These are phyloP conservation scores for Xylaria multiplex DNA, from an alignment of 2,329 filamentous ascomycete genomes.

Conservation along the genomic window DNA sequence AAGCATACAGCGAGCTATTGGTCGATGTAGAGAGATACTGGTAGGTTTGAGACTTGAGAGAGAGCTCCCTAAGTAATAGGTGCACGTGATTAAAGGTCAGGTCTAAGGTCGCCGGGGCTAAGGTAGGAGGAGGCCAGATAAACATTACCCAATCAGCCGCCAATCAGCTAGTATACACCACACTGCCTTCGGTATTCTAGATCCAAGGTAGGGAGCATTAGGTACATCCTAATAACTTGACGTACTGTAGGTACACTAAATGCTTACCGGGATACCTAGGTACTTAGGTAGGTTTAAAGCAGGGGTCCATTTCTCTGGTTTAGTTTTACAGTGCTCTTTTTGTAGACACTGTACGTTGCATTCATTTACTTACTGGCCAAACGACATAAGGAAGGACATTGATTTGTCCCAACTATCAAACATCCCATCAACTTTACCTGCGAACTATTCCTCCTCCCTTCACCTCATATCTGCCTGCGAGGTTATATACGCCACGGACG, in stretches of 20 bases:
- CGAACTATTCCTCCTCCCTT: not conserved
- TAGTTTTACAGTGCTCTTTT: slow-evolving; percentile 6
- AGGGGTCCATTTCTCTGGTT: not conserved
- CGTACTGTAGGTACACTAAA: too few species aligned
- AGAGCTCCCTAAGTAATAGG: too few species aligned
- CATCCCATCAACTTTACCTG: slow-evolving; percentile 7
- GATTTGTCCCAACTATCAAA: slow-evolving; percentile 18
- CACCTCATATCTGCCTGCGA: not conserved
- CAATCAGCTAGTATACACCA: too few species aligned
- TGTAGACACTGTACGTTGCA: slow-evolving; percentile 14
- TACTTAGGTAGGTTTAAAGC: too few species aligned
- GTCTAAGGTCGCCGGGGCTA: too few species aligned
- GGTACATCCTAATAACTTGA: too few species aligned
- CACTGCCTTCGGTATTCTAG: too few species aligned
- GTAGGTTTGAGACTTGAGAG: too few species aligned
- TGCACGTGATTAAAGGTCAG: too few species aligned
- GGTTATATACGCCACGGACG: not conserved
- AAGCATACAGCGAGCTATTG: not conserved
- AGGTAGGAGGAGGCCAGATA: slow-evolving; percentile 14
- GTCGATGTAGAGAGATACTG: too few species aligned
- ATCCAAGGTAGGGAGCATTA: too few species aligned
- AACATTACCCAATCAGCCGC: not conserved
- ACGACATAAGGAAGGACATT: slow-evolving; percentile 20
- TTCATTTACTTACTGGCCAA: slow-evolving; percentile 11
- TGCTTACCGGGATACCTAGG: too few species aligned